Evolutionary conservation across 2,329 filamentous ascomycete species (phyloP), one percentile per base, ranked within the genome.

Genomic region (Fusarium sororula): DNA sequence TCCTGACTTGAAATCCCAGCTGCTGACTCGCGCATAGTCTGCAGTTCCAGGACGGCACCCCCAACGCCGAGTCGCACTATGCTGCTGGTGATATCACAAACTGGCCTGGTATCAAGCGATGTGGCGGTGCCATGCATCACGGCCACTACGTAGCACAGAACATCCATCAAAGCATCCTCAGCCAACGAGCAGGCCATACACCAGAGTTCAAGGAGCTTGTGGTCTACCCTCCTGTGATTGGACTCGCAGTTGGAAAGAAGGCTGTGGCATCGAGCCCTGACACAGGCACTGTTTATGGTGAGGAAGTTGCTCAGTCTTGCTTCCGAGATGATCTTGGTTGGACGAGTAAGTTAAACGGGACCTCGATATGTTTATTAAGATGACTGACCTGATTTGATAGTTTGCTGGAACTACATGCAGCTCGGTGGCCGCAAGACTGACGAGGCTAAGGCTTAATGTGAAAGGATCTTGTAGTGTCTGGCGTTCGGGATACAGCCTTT

Each of bases 21-120:
- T 10, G 51, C 30, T 54, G 72, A 63, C 38, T 7, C n/a, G 4
- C 10, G 6, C 50, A 22, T 26, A 90, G 88, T 57, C 83, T 93
- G 12, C 84, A 86, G 74, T 91, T 93, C 80, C 81, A 85, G 3
- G 75, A 82, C 4, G 83, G 82, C 0, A 84, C 89, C 1, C 85
- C 90, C 9, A 92, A 94, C 72, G 82, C 88, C 18, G 82, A 84
- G 1, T 81, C 82, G 35, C 93, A 95, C 80, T 93, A 92, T 77
- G 92, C 90, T 18, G 86, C 90, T 30, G 93, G 93, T 22, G 93
- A 96, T 79, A 84, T 93, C 22, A 88, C 88, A 38, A 84, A 85
- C 54, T 95, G 93, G 93, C 88, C 91, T 0, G 93, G 93, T 48
- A 94, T 96, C 83, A 95, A 94, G 85, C 91, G 93, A 50, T 94